Evolutionary conservation across 176 grass and related monocot genomes (phyloP), one percentile per base, ranked within the genome.

Genomic region (Puya raimondii): DNA sequence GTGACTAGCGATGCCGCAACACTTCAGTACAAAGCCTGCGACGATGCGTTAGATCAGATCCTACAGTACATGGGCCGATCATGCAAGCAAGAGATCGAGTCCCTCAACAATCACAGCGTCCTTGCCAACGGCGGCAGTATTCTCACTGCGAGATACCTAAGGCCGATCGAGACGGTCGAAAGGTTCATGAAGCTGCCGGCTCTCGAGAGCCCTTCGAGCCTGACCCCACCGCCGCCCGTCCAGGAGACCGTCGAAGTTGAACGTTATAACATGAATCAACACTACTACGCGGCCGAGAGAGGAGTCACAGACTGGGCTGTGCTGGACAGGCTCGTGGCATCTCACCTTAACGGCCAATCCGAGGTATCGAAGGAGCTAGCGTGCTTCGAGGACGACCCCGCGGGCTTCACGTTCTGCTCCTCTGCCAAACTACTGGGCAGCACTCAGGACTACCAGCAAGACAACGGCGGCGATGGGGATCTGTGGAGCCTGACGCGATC

Each of bases 311-410:
- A 92, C 64, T 96, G 93, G 93, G 86, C 84, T n/a, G 87, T 83
- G 65, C 84, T 92, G 84, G 93, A 96, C 74, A 64, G 93, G 58
- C 89, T 96, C 3, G 89, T 96, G 8, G 93, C 94, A 1, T 99
- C 87, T 1, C 94, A 99, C 75, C 94, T 99, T 50, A 90, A 99
- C 63, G 94, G 89, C 53, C 83, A 84, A n/a, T n/a, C 80, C 53
- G 88, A 96, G 22, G n/a, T 86, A 15, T 63, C 78, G 0, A 78
- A 79, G 48, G 85, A 75, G 54, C 86, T 88, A 0, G 47, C 70
- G 23, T 88, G 91, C 83, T 91, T 87, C 71, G 84, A 91, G 16
- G 78, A 65, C 23, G 49, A 63, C 27, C 61, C 11, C 42, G 7
- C 27, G 4, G 70, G 61, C 16, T 74, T 88, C 56, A 72, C 79